phyloP scores from a whole-genome alignment of 495 filamentous ascomycete genomes.

The Paragyromitra xinjiangensis region DNA sequence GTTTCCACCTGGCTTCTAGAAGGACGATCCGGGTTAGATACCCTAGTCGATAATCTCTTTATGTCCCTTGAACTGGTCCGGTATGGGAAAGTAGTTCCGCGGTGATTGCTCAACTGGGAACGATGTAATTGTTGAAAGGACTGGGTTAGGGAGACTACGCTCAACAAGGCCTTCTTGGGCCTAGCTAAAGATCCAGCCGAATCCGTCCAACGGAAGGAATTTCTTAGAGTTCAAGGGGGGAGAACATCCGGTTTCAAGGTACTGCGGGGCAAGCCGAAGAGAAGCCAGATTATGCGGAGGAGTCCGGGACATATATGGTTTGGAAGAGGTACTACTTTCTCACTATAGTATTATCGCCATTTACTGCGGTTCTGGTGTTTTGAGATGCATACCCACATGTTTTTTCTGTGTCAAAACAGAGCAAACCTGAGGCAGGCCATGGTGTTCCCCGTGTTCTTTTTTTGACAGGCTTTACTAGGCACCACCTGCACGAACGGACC shows the following conservation, averaged over 20 bases:
- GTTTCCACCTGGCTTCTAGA: constrained; percentile 41
- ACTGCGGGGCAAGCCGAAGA: constrained; percentile 14
- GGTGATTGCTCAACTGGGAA: constrained; percentile 1
- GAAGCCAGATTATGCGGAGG: not conserved
- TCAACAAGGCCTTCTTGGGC: constrained; percentile 26
- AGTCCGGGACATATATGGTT: not conserved
- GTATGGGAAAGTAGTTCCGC: constrained; percentile 24
- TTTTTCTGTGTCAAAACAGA: constrained; percentile 1
- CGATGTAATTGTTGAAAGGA: constrained; percentile 12
- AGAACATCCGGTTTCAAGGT: constrained; percentile 32
- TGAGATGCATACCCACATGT: not conserved
- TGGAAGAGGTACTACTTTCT: constrained; percentile 21
- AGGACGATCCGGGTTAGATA: constrained; percentile 9
- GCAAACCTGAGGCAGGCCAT: constrained; percentile 12
- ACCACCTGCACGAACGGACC: constrained; percentile 28
- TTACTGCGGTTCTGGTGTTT: not conserved
- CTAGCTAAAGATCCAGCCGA: constrained; percentile 12
- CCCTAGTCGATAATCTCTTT: constrained; percentile 20
- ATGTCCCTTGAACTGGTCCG: not conserved
- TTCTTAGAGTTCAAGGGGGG: not conserved
- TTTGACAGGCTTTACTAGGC: constrained; percentile 7
- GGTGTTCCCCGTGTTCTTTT: constrained; percentile 33
- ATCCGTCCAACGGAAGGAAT: not conserved
- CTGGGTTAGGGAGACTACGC: not conserved
- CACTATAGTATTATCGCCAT: not conserved